phyloP scores from a whole-genome alignment of 805 yeast genomes.

The Blastobotrys muscicola region DNA sequence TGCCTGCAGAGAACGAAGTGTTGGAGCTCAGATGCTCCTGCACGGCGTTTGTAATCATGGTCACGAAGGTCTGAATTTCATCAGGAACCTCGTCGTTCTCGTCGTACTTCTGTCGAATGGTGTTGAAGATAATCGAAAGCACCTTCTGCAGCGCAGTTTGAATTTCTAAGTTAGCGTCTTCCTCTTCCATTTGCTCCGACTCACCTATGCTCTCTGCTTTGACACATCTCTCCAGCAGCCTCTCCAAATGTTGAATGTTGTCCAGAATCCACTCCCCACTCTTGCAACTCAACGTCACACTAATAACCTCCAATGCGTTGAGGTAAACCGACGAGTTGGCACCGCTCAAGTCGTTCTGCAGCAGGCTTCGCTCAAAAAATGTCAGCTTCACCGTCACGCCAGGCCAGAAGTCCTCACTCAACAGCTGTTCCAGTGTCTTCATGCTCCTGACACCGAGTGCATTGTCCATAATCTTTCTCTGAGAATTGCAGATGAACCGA shows the following conservation, averaged over 20 bases:
- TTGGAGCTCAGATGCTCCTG: conserved; percentile 67
- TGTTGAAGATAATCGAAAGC: conserved; percentile 54
- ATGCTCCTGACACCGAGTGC: conserved; percentile 76
- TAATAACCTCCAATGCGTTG: conserved; percentile 84
- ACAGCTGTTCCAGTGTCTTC: conserved; percentile 60
- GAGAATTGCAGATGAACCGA: conserved; percentile 77
- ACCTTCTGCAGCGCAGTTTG: conserved; percentile 79
- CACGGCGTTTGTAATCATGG: conserved; percentile 54
- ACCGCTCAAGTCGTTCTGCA: conserved; percentile 66
- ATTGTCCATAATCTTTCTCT: conserved; percentile 74
- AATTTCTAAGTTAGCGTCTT: conserved; percentile 2
- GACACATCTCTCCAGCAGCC: conserved; percentile 69
- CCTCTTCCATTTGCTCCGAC: background rate
- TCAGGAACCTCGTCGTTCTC: conserved; percentile 47
- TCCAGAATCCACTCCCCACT: conserved; percentile 67
- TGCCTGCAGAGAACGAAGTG: conserved; percentile 72
- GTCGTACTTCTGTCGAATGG: conserved; percentile 42
- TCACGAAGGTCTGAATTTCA: conserved; percentile 52
- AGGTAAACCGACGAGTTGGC: conserved; percentile 59
- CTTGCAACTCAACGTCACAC: conserved; percentile 74
- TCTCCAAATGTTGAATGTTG: conserved; percentile 59
- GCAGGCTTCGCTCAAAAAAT: conserved; percentile 80
- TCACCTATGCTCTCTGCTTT: conserved; percentile 49
- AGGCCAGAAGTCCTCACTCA: conserved; percentile 72
- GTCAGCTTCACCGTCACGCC: conserved; percentile 80